A percentile compares a stretch with the other conserved stretches of the same genome.
These are phyloP conservation scores for Adansonia gregorii DNA, from an alignment of 441 rosid species.

Conservation along the genomic window DNA sequence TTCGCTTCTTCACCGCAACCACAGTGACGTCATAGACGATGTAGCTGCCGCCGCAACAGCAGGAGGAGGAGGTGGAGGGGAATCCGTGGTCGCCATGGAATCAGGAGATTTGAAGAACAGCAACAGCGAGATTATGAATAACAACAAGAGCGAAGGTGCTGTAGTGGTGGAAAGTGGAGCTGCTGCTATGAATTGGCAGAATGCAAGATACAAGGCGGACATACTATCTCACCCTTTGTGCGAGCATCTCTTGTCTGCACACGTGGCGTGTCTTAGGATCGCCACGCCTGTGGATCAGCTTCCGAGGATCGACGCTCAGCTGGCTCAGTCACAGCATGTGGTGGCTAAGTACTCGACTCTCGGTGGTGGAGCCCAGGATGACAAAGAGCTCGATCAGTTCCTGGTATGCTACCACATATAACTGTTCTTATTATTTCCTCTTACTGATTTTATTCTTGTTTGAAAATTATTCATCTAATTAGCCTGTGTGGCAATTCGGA, in stretches of 20 bases:
- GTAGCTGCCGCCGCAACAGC: slow-evolving; percentile 31
- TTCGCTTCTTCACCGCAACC: slow-evolving; percentile 48
- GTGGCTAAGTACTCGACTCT: slow-evolving; percentile 86
- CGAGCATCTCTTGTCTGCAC: slow-evolving; percentile 91
- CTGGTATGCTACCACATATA: slow-evolving; percentile 50
- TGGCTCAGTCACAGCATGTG: slow-evolving; percentile 97
- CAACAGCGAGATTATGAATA: slow-evolving; percentile 41
- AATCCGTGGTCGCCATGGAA: slow-evolving; percentile 53
- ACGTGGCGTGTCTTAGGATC: slow-evolving; percentile 89
- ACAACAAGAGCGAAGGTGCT: slow-evolving; percentile 47
- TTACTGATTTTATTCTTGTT: neutral
- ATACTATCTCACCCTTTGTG: slow-evolving; percentile 85
- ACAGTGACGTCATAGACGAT: slow-evolving; percentile 68
- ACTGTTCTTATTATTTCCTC: neutral
- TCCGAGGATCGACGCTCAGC: slow-evolving; percentile 96
- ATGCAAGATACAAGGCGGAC: slow-evolving; percentile 86
- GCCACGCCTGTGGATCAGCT: slow-evolving; percentile 99
- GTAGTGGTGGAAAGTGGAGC: slow-evolving; percentile 44
- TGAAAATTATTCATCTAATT: neutral
- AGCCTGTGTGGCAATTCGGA: too few relatives aligned
- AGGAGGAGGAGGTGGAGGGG: slow-evolving; percentile 36
- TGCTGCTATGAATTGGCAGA: slow-evolving; percentile 79
- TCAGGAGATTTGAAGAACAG: slow-evolving; percentile 54
- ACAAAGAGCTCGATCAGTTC: slow-evolving; percentile 98
- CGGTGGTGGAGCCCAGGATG: slow-evolving; percentile 63